Percentiles rank a stretch among this genome's conserved stretches.
These are phyloP conservation scores for Tuber melanosporum DNA, from an alignment of 495 filamentous ascomycete genomes.

Conservation along the genomic window DNA sequence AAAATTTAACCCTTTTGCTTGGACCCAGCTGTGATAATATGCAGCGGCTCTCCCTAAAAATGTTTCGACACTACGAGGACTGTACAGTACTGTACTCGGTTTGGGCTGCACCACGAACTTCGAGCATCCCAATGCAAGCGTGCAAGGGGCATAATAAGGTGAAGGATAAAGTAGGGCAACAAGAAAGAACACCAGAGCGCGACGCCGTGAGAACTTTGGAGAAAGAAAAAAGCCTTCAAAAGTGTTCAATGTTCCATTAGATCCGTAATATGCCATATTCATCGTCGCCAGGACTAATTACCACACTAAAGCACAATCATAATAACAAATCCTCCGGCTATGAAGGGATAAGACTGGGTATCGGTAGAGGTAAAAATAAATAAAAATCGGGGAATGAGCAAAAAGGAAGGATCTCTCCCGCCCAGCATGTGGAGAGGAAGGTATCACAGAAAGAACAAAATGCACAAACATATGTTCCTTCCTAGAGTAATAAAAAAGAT, in stretches of 20 bases:
- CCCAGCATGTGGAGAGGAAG: not conserved
- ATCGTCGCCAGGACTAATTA: conserved; percentile 1
- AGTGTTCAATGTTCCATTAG: not conserved
- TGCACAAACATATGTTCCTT: conserved; percentile 14
- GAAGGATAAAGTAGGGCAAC: not conserved
- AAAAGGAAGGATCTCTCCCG: not conserved
- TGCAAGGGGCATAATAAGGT: not conserved
- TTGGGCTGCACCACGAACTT: not conserved
- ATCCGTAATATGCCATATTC: not conserved
- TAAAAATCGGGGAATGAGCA: not conserved
- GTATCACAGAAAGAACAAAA: conserved; percentile 13
- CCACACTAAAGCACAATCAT: not conserved
- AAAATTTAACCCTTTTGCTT: too few species aligned
- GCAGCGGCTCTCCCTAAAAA: too few species aligned
- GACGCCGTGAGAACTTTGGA: not conserved
- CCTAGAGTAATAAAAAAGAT: conserved; percentile 10
- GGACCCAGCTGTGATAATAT: not conserved
- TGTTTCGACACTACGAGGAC: too few species aligned
- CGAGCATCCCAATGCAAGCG: not conserved
- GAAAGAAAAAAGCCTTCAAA: not conserved
- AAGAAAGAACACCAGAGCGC: not conserved
- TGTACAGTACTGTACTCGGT: too few species aligned
- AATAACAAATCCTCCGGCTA: not conserved
- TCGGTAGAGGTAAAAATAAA: not conserved
- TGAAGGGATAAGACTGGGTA: not conserved